Evolutionary conservation across 176 grass and related monocot genomes (phyloP), one percentile per base, ranked within the genome.

Genomic region (Thalia dealbata): DNA sequence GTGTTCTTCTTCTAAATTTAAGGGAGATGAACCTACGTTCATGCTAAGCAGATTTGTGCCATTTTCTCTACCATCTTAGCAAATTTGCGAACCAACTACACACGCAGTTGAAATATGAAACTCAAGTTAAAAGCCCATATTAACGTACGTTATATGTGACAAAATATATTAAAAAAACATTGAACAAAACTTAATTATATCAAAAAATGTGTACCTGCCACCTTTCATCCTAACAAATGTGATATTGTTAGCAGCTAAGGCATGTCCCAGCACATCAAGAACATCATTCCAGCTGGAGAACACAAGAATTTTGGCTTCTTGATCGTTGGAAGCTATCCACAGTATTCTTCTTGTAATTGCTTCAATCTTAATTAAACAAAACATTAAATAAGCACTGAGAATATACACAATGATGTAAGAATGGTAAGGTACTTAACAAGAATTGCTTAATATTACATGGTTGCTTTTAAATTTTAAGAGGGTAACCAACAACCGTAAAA

Each of bases 251-350:
- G 87, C 79, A 67, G 72, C 76, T 55, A 96, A 82, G 58, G 93
- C 86, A 80, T 96, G 93, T 58, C 85, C 93, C 78, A 96, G 54
- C 35, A 96, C 84, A 88, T 90, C 84, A 64, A 96, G 83, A 26
- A 92, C 93, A 82, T 92, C 93, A 50, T 92, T 96, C 93, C 93
- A 96, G 81, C 87, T 92, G 82, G 93, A 92, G 77, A 96, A 96
- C 79, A 92, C 93, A 60, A 96, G 89, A 78, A 92, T 60, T 82
- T 89, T 96, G 45, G 93, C 81, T 69, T 76, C 77, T 86, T 79
- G 77, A 43, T 90, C 73, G 24, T 26, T 87, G 71, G 87, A 90
- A 78, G 69, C 88, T 71, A 90, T 83, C 86, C 83, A 88, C 71
- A 92, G 82, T 68, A 97, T 90, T 80, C 93, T 97, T 80, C 87